Evolutionary conservation across 2,329 filamentous ascomycete species (phyloP), one percentile per base, ranked within the genome.

Genomic region (Domatiomyces catenatus): DNA sequence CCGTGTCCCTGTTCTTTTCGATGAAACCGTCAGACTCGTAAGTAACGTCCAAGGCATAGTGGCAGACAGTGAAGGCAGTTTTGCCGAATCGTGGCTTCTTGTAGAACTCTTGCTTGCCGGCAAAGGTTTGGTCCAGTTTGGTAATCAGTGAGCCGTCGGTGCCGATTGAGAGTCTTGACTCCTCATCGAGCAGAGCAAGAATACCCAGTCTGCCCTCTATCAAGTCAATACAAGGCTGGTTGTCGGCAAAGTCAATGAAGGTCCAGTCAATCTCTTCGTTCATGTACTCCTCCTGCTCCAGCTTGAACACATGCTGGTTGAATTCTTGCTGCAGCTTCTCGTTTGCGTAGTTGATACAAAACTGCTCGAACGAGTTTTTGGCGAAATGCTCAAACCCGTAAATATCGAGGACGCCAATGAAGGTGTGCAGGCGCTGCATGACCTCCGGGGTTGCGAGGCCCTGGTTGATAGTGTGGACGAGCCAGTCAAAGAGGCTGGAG

Each of bases 321-420:
- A 98, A 98, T 66, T 96, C 90, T 67, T 98, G 92, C 66, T 98
- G 92, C 50, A 98, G 74, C 70, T 98, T 98, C 70, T 98, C 92
- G 68, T 98, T 98, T 69, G 92, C 92, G 63, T 98, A 98, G 70
- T 98, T 98, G 77, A 98, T 98, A 71, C 92, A 98, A 69, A 98
- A 98, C 67, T 98, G 92, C 67, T 98, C 92, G 62, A 98, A 98
- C 0, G 92, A 98, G 72, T 98, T 98, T 75, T 95, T 96, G 55
- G 92, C 90, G 63, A 98, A 98, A 69, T 96, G 92, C 68, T 98
- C 92, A 64, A 98, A 98, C 56, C 90, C 90, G 68, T 96, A 96
- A 60, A 98, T 98, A 86, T 98, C 92, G 57, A 98, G 78, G 46
- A 98, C 92, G 67, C 92, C 92, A 61, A 98, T 98, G 68, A 98